Evolutionary conservation across 1,139 yeast species (phyloP), one percentile per base, ranked within the genome.

Genomic region (Geotrichum citri-aurantii): DNA sequence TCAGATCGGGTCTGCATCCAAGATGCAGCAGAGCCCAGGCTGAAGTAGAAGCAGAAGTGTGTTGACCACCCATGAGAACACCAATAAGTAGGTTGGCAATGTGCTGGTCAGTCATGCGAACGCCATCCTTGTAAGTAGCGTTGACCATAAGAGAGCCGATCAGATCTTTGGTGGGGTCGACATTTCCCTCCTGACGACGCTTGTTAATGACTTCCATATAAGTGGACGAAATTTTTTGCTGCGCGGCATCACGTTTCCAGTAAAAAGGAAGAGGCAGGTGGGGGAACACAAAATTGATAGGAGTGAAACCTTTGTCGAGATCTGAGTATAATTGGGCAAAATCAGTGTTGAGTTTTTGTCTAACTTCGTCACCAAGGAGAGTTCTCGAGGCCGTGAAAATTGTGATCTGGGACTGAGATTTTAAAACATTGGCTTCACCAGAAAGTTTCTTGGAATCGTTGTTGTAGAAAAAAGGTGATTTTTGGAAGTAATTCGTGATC

Each of bases 61-160:
- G 99, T 77, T 93, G 99, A 63, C 99, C 99, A 67, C 99, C 99
- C 99, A 93, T 93, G 64, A 95, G 81, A 59, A 95, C 85, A 72
- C 98, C 99, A 74, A 93, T 93, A 75, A 91, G 79, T 72, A 95
- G 79, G 75, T 92, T 88, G 49, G 98, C 95, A 71, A 93, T 90
- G 76, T 93, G 96, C 72, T 86, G 86, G 73, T 95, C 99, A 47
- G 97, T 86, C 97, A 93, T 91, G 69, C 81, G 81, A 52, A 85
- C 84, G 65, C 99, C 99, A 71, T 93, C 99, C 73, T 88, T 91
- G 77, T 93, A 93, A 62, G 90, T 84, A 51, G 93, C 86, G 67
- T 79, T 79, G 67, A 82, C 81, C 89, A 95, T 84, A 70, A 91
- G 81, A 29, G 95, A 82, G 72, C 92, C 98, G 66, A 93, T 85